Evolutionary conservation across 257 asterid species (phyloP).

Genomic region (Mentha longifolia): DNA sequence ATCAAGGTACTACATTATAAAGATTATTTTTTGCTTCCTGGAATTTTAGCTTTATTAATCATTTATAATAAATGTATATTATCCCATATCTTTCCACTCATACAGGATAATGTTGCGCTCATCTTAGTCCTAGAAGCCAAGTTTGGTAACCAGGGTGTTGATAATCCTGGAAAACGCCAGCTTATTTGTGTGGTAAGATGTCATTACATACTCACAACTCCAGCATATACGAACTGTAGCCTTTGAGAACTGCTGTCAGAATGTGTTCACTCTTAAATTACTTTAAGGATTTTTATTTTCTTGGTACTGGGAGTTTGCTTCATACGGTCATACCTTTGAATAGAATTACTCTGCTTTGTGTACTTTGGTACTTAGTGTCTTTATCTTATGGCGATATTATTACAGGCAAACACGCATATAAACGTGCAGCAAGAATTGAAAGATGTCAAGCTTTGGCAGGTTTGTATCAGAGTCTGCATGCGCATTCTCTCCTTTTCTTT

Average conservation of each 20-base stretch:
- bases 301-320: neutral
- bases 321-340: conserved; percentile 10
- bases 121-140: conserved; percentile 95
- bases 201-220: conserved; percentile 7
- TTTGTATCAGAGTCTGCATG: conserved; percentile 35
- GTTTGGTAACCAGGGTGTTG: conserved; percentile 76
- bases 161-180: conserved; percentile 87
- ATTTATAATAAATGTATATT: neutral
- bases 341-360: conserved; percentile 12
- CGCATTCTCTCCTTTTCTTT: conserved; percentile 10
- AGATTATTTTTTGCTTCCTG: conserved; percentile 13
- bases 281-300: neutral
- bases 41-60: conserved; percentile 13
- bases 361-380: conserved; percentile 27
- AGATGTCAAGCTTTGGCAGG: conserved; percentile 99
- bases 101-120: conserved; percentile 92
- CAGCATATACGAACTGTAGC: too few relatives aligned
- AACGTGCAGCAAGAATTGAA: conserved; percentile 80
- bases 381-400: conserved; percentile 27
- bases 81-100: conserved; percentile 27
- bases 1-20: conserved; percentile 59
- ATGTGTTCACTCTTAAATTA: neutral
- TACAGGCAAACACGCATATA: conserved; percentile 96
- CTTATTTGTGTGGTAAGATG: conserved; percentile 93
- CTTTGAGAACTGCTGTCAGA: neutral